Base-by-base conservation (phyloP, 495 filamentous ascomycete species). In the Penicillium coprophilum region DNA sequence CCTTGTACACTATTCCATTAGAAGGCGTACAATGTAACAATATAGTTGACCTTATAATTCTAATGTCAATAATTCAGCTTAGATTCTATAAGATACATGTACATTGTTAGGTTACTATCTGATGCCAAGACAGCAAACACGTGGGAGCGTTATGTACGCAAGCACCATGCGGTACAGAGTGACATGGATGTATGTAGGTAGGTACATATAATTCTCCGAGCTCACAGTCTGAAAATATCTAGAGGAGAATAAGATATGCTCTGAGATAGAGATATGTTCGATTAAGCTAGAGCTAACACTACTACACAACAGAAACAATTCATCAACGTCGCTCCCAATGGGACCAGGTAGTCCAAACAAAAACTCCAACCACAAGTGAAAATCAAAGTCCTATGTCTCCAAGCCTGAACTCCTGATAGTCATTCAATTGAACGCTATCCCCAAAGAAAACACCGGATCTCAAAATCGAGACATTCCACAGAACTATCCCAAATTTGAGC, bases 371-470 rank as follows among this genome's bases (percentile, higher is more conserved):
- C 62, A 52, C 56, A 55, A 67, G 36, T 41, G 69, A 30, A 32
- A 50, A 31, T 57, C 59, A 50, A 62, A 57, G 28, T 46, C 52
- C 58, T 46, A 17, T 46, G 62, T 60, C 63, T 58, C 63, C 59
- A 46, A 56, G n/a, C 63, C 59, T 24, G 52, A 67, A 68, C 62
- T 58, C 67, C 67, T 57, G 46, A 62, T 48, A 62, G 58, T 44
- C 53, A 58, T 55, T 44, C n/a, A 53, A 59, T 49, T 20, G 46
- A 57, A 38, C 53, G 57, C 55, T 59, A 64, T 58, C 34, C 44
- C 32, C 72, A 53, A 57, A 56, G n/a, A 46, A 60, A 64, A 58
- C 51, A 64, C 60, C 58, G 54, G 52, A 64, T 68, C 59, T 65
- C 59, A 58, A 58, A 56, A 41, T 12, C 17, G 36, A 52, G 62